These are phyloP conservation scores for Rhytidhysteron rufulum DNA, from an alignment of 2,329 filamentous ascomycete species.

Conservation along the genomic window DNA sequence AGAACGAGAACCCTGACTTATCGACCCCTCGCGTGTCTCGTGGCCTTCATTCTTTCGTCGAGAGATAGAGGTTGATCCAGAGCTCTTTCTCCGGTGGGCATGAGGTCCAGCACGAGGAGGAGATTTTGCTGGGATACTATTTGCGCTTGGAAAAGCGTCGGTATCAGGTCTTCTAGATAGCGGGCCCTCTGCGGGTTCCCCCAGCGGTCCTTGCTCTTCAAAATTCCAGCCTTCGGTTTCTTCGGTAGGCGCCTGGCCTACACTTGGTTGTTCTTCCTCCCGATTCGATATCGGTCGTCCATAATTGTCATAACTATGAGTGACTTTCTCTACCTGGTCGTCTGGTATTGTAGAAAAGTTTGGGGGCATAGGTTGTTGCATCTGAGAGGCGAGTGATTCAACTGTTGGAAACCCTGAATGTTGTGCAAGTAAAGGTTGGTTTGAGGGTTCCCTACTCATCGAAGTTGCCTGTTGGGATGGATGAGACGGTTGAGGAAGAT, in stretches of 20 bases:
- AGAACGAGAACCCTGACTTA: conserved; percentile 46
- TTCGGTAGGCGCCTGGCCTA: conserved; percentile 42
- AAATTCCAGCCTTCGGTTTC: conserved; percentile 87
- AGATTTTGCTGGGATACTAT: conserved; percentile 73
- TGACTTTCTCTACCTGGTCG: conserved; percentile 56
- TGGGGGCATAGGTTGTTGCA: conserved; percentile 33
- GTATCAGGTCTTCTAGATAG: conserved; percentile 71
- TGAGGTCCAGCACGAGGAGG: conserved; percentile 62
- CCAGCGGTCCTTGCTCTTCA: conserved; percentile 65
- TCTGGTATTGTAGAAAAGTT: conserved; percentile 44
- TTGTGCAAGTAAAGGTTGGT: conserved; percentile 39
- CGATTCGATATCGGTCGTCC: conserved; percentile 48
- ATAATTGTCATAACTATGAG: conserved; percentile 57
- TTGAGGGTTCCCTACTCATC: conserved; percentile 42
- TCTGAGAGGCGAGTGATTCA: conserved; percentile 36
- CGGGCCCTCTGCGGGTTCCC: conserved; percentile 53
- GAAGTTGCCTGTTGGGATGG: conserved; percentile 38
- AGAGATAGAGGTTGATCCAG: conserved; percentile 56
- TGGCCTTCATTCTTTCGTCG: conserved; percentile 59
- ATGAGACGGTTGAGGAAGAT: conserved; percentile 31
- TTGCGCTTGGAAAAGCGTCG: conserved; percentile 80
- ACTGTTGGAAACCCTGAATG: conserved; percentile 22
- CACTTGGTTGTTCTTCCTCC: conserved; percentile 37
- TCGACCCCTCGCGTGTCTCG: conserved; percentile 53
- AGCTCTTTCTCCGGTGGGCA: conserved; percentile 76